Conservation (phyloP, 805 yeast genomes). For the Nakazawaea pomicola region DNA sequence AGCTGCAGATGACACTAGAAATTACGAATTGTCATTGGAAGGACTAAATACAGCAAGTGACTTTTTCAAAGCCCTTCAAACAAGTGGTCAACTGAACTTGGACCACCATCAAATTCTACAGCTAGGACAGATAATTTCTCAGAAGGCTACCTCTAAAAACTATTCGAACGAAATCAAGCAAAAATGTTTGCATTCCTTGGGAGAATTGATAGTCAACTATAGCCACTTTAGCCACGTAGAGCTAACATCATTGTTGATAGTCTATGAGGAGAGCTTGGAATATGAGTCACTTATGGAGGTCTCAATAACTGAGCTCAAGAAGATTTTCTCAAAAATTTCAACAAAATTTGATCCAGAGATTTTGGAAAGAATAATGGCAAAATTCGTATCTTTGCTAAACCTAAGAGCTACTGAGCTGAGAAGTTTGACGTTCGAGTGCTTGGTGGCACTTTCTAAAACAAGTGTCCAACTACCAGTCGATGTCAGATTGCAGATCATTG, state of each 20-base stretch:
- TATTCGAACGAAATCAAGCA: constrained; percentile 28
- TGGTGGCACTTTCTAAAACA: not conserved
- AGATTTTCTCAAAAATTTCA: not conserved
- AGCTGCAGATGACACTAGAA: no score
- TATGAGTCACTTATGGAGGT: constrained; percentile 30
- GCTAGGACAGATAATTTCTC: constrained; percentile 13
- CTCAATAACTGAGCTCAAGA: constrained; percentile 25
- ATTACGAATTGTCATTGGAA: constrained; percentile 28
- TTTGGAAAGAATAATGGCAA: constrained; percentile 2
- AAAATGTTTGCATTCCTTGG: constrained; percentile 19
- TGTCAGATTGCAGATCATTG: not conserved
- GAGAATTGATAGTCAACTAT: constrained; percentile 7
- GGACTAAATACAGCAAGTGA: constrained; percentile 19
- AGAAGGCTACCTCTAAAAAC: constrained; percentile 24
- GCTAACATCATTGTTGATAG: constrained; percentile 19
- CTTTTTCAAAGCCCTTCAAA: constrained; percentile 16
- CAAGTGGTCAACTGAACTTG: not conserved
- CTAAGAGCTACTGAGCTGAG: constrained; percentile 4
- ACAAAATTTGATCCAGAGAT: not conserved
- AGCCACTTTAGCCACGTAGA: not conserved
- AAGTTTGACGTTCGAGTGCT: constrained; percentile 3
- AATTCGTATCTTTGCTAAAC: constrained; percentile 3
- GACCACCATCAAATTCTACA: not conserved
- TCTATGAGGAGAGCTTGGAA: constrained; percentile 28
- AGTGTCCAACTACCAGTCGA: not conserved